Evolutionary conservation across 352 stramenopile species (phyloP).

Genomic region (Globisporangium nodosum): DNA sequence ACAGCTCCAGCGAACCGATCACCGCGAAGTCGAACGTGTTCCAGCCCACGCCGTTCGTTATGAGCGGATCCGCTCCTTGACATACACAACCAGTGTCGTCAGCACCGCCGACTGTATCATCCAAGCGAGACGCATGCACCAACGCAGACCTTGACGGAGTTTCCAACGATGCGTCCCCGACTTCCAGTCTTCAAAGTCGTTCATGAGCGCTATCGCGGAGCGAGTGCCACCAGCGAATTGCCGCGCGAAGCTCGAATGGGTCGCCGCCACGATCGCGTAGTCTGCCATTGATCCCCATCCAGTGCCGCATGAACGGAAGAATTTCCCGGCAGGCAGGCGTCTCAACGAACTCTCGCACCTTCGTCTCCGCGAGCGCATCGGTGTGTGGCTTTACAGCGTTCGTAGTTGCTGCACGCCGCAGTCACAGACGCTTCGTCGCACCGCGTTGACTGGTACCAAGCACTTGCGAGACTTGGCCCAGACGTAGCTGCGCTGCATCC

Average conservation of each 20-base stretch:
- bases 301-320: background rate
- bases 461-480: conserved; percentile 21
- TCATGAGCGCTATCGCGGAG: conserved; percentile 70
- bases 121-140: background rate
- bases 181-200: conserved; percentile 96
- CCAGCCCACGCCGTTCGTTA: conserved; percentile 31
- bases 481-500: background rate
- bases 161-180: conserved; percentile 74
- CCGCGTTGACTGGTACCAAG: conserved; percentile 53
- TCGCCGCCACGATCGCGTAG: conserved; percentile 78
- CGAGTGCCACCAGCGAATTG: conserved; percentile 79
- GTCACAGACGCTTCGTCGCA: conserved; percentile 46
- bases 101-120: background rate
- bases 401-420: conserved; percentile 60
- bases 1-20: conserved; percentile 76
- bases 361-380: conserved; percentile 87
- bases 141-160: conserved; percentile 20
- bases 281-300: conserved; percentile 19
- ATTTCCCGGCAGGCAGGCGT: background rate
- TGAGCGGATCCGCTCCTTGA: conserved; percentile 4
- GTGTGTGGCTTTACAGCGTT: conserved; percentile 94
- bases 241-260: conserved; percentile 71
- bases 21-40: conserved; percentile 58
- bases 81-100: background rate
- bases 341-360: conserved; percentile 23